These are phyloP conservation scores for Cochlearia excelsa DNA, from an alignment of 345 rosid genomes.

Conservation along the genomic window DNA sequence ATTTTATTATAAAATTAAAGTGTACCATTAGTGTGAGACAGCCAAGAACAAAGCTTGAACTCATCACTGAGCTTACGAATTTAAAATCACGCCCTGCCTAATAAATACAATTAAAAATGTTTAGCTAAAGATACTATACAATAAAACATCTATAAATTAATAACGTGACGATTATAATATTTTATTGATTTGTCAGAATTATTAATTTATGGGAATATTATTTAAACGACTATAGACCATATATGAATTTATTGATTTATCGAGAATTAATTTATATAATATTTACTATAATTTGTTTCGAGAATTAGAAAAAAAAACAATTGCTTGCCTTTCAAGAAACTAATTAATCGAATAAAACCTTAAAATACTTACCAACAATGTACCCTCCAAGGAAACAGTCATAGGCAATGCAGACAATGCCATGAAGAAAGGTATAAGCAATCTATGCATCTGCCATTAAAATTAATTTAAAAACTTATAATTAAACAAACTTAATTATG, in stretches of 20 bases:
- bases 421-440: slow-evolving; percentile 64
- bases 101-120: slow-evolving; percentile 5
- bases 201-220: no score
- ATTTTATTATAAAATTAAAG: background rate
- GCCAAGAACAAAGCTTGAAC: slow-evolving; percentile 59
- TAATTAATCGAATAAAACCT: slow-evolving; percentile 2
- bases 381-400: slow-evolving; percentile 76
- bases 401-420: slow-evolving; percentile 60
- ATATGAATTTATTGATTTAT: no score
- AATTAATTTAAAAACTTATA: background rate
- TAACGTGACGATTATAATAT: no score
- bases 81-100: slow-evolving; percentile 85
- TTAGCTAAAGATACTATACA: background rate
- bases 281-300: background rate
- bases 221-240: no score
- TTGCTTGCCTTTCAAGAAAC: slow-evolving; percentile 16
- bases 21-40: slow-evolving; percentile 58
- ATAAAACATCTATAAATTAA: no score
- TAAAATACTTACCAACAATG: slow-evolving; percentile 58
- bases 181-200: no score
- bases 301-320: background rate
- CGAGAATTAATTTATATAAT: no score
- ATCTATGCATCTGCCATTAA: slow-evolving; percentile 69
- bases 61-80: slow-evolving; percentile 64
- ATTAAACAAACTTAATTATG: background rate